Base-by-base conservation (phyloP, 148 eudicot genomes). In the Rhododendron griersonianum region DNA sequence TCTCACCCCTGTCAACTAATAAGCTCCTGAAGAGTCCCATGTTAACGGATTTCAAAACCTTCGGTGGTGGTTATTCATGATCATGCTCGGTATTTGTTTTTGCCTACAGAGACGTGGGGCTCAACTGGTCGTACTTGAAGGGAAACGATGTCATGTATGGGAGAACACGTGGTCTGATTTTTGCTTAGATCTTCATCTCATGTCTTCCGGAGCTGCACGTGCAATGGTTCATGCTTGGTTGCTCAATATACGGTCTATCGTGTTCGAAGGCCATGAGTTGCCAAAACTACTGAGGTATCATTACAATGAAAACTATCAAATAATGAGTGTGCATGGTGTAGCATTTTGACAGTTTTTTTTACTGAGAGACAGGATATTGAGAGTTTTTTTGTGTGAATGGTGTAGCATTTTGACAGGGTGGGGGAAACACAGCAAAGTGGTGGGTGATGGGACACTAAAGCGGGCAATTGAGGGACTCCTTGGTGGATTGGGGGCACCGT, bases 391-490 rank as follows among this genome's bases (percentile, higher is more conserved):
- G 35, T 30, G 33, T n/a, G 74, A 10, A 25, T 67, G 74, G 35
- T 87, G 85, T 95, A 96, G 99, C 91, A 96, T 96, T 83, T 86
- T 96, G 86, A 96, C 99, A 0, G 99, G 99, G 8, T 96, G 98
- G 99, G 99, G 99, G 85, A 96, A 96, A 83, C 99, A 96, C 90
- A 96, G 99, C 94, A 96, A 96, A 89, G 95, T 96, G n/a, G 94
- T 92, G 7, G 99, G 99, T 13, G 98, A 96, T 48, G 76, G 76
- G 16, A 98, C 98, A 0, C 91, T 96, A 11, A 97, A 90, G 87
- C 92, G 94, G 83, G 93, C 94, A 11, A 83, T 95, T 21, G 98
- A 97, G 83, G 93, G 91, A 28, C 95, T 95, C 75, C 94, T 97
- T 1, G 81, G 65, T 73, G 91, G 94, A 86, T 92, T 97, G 78